Base-by-base conservation (phyloP, 495 filamentous ascomycete genomes). In the Penicillium mononematosum region DNA sequence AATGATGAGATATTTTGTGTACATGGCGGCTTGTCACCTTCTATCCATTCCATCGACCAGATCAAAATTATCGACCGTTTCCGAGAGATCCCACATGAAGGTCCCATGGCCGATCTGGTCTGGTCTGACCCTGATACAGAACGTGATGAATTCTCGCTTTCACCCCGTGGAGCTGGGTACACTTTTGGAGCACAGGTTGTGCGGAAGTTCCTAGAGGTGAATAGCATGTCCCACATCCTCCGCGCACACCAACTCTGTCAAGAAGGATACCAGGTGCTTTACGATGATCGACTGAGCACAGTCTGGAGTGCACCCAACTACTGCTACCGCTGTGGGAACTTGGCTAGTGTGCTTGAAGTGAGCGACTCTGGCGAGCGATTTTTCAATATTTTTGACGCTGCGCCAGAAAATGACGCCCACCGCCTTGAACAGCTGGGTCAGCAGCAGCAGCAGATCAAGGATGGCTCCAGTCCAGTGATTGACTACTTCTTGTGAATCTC, bases 21-120 rank as follows among this genome's bases (percentile, higher is more conserved):
- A 6, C 94, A 98, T 71, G 94, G 94, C 61, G 92, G 94, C 10
- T 84, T 98, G 29, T 96, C 90, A 6, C 94, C 94, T 0, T 95
- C 90, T 5, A 98, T 98, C 61, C 94, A 98, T 71, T 96, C 90
- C 17, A 96, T 98, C 67, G 94, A 98, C 68, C 94, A 98, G 72
- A 98, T 98, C 76, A 98, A 98, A 72, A 92, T 98, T 67, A 97
- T 98, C 68, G 94, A 98, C 76, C 90, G 94, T 7, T 98, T 96
- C 76, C 85, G 94, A 42, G 94, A 98, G 68, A 98, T 98, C 47
- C 94, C 94, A 1, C 94, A 98, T 72, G 94, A 98, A 72, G 94
- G 94, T 0, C 94, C 94, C 5, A 98, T 98, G 94, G 94, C 94
- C n/a, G 94, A 98, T 68, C 75, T 98, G 5, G 94, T 98, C 17